Conservation (phyloP, 148 eudicot species). For the Cornus suecica region DNA sequence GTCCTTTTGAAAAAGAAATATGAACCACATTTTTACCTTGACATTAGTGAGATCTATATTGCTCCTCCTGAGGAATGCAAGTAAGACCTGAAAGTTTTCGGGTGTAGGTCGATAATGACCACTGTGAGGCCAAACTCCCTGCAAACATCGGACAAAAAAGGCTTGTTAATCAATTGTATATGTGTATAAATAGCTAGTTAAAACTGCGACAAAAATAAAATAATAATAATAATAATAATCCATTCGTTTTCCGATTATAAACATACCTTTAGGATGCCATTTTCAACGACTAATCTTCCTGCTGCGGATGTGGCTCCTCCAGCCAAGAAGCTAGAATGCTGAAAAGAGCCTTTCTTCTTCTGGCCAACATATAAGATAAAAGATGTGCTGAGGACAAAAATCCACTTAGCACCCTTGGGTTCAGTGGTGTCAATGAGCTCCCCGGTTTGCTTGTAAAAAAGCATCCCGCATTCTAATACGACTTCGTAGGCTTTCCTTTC, state of each 20-base stretch:
- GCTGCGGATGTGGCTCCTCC: conserved; percentile 99
- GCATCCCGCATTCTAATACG: conserved; percentile 56
- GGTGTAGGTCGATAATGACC: conserved; percentile 93
- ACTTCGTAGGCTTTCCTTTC: conserved; percentile 90
- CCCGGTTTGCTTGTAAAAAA: conserved; percentile 54
- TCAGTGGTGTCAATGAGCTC: conserved; percentile 60
- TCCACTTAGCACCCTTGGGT: conserved; percentile 78
- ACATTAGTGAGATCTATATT: conserved; percentile 76
- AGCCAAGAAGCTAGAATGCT: conserved; percentile 97
- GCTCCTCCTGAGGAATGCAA: conserved; percentile 66
- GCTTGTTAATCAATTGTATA: neutral
- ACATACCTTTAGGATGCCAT: conserved; percentile 76
- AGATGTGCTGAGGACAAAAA: conserved; percentile 91
- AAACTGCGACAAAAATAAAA: neutral
- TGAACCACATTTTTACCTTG: conserved; percentile 44
- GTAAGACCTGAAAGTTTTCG: conserved; percentile 82
- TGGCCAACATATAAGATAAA: conserved; percentile 75
- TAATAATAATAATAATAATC: too few species aligned
- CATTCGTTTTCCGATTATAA: neutral
- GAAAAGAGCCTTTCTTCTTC: conserved; percentile 89
- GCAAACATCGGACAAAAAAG: conserved; percentile 16
- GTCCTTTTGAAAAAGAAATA: neutral
- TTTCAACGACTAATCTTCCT: conserved; percentile 81
- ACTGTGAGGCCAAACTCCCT: conserved; percentile 98
- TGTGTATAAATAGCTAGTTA: neutral